A percentile compares a stretch with the other conserved stretches of the same genome.
Evolutionary conservation across 129 eudicot genomes (phyloP).

Genomic region (Helianthus annuus): HanXRQr2.0-SUNRISE NC_035435.2:127735252-127735751

Average conservation of each 20-base stretch:
- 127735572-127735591: slow-evolving; percentile 28
- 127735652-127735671: slow-evolving; percentile 26
- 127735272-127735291: slow-evolving; percentile 78
- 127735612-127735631: slow-evolving; percentile 15
- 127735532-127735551: slow-evolving; percentile 68
- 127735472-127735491: slow-evolving; percentile 55
- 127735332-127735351: slow-evolving; percentile 67
- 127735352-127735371: slow-evolving; percentile 72
- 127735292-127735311: slow-evolving; percentile 73
- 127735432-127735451: slow-evolving; percentile 68
- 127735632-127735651: slow-evolving; percentile 20
- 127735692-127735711: slow-evolving; percentile 27
- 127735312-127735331: slow-evolving; percentile 82
- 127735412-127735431: slow-evolving; percentile 69
- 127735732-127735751: not conserved
- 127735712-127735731: slow-evolving; percentile 20
- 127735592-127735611: slow-evolving; percentile 26
- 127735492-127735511: slow-evolving; percentile 68
- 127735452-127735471: slow-evolving; percentile 74
- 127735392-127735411: slow-evolving; percentile 74
- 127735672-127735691: slow-evolving; percentile 21
- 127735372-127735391: slow-evolving; percentile 83
- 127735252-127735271: slow-evolving; percentile 73
- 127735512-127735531: slow-evolving; percentile 59
- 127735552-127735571: slow-evolving; percentile 63